Conservation (phyloP, 495 filamentous ascomycete species). For the Lentithecium fluviatile region DNA sequence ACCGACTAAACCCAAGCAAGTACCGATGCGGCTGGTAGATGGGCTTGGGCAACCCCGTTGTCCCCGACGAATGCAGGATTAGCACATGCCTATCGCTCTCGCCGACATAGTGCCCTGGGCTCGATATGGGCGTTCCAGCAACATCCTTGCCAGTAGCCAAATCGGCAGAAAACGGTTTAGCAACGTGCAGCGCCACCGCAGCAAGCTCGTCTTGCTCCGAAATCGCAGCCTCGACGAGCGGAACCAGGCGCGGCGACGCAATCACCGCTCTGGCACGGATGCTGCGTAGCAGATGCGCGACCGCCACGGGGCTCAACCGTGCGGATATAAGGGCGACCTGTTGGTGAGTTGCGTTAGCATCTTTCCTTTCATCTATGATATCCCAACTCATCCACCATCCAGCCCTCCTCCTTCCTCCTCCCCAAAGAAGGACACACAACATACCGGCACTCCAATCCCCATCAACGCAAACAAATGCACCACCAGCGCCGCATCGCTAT, state of each 20-base stretch:
- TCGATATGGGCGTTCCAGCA: too few relatives aligned
- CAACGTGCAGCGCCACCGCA: too few relatives aligned
- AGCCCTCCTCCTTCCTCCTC: too few relatives aligned
- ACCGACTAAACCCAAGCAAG: slow-evolving; percentile 43
- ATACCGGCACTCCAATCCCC: slow-evolving; percentile 36
- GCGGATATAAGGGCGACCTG: too few relatives aligned
- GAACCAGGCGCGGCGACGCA: not conserved
- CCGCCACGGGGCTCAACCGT: slow-evolving; percentile 30
- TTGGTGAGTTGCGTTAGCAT: too few relatives aligned
- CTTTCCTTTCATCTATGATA: too few relatives aligned
- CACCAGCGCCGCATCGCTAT: slow-evolving; percentile 42
- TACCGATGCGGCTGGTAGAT: slow-evolving; percentile 48
- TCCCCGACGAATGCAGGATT: slow-evolving; percentile 52
- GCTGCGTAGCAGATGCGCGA: not conserved
- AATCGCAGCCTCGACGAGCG: not conserved
- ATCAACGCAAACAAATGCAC: slow-evolving; percentile 40
- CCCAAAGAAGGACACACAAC: too few relatives aligned
- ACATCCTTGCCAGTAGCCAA: too few relatives aligned
- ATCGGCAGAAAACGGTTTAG: too few relatives aligned
- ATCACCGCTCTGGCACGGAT: not conserved
- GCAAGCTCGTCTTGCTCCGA: not conserved
- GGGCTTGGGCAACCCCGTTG: slow-evolving; percentile 52
- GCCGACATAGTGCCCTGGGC: not conserved
- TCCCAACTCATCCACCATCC: too few relatives aligned
- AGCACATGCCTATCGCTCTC: slow-evolving; percentile 41